These are phyloP conservation scores for Allium sativum DNA, from an alignment of 106 monocot genomes.

Conservation along the genomic window DNA sequence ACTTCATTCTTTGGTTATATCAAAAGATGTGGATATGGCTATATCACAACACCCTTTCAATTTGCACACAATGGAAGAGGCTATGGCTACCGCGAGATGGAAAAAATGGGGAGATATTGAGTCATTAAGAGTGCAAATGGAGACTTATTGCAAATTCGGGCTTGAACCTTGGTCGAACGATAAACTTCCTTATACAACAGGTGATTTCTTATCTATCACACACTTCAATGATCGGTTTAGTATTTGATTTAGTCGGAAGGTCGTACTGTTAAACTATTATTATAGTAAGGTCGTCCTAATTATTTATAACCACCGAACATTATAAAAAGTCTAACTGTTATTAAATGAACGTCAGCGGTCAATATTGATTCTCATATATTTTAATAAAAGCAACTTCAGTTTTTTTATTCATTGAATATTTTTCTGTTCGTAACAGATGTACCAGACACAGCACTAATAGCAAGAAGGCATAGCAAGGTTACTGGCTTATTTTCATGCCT, in stretches of 20 bases:
- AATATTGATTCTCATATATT: too few relatives aligned
- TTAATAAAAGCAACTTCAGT: too few relatives aligned
- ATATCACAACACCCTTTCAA: slow-evolving; percentile 80
- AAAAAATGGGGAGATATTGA: slow-evolving; percentile 62
- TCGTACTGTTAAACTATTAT: too few relatives aligned
- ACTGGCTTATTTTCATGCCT: slow-evolving; percentile 83
- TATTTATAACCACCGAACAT: too few relatives aligned
- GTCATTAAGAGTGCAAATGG: slow-evolving; percentile 63
- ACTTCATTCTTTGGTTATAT: slow-evolving; percentile 49
- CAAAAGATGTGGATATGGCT: slow-evolving; percentile 55
- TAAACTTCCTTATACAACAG: slow-evolving; percentile 72
- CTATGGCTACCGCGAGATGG: slow-evolving; percentile 83
- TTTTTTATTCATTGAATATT: not conserved
- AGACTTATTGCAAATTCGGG: slow-evolving; percentile 71
- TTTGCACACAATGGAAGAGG: slow-evolving; percentile 79
- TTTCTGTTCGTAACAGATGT: slow-evolving; percentile 56
- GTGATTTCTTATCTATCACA: not conserved
- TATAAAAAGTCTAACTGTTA: too few relatives aligned
- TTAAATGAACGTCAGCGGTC: too few relatives aligned
- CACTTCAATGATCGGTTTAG: too few relatives aligned
- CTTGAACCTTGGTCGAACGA: slow-evolving; percentile 66
- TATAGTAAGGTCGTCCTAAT: too few relatives aligned
- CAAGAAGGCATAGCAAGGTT: slow-evolving; percentile 35
- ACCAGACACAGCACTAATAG: slow-evolving; percentile 79
- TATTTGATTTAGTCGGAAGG: too few relatives aligned